Conservation (phyloP, 2,329 filamentous ascomycete species). For the Colletotrichum tabaci region DNA sequence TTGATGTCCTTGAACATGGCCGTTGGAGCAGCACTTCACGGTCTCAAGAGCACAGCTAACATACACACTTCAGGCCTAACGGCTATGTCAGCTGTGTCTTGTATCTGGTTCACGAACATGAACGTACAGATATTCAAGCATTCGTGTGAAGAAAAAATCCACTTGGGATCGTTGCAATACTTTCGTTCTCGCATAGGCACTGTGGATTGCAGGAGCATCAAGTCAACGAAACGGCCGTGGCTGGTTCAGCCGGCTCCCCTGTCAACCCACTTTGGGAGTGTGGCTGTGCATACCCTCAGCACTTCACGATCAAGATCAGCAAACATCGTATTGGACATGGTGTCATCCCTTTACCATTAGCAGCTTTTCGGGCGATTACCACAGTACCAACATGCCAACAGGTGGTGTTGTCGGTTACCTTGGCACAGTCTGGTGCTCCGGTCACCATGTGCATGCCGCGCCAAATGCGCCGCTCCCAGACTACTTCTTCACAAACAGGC, state of each 20-base stretch:
- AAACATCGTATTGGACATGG: background rate
- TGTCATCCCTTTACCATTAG: background rate
- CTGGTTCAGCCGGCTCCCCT: slow-evolving; percentile 1
- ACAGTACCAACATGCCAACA: background rate
- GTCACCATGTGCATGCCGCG: background rate
- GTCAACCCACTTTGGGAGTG: slow-evolving; percentile 6
- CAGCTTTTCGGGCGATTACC: background rate
- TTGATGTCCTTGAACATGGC: background rate
- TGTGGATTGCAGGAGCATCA: background rate
- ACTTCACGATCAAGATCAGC: background rate
- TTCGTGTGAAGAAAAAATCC: background rate
- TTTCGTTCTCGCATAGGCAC: background rate
- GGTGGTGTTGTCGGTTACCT: background rate
- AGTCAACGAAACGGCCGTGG: background rate
- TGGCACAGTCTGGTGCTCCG: background rate
- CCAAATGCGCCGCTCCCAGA: background rate
- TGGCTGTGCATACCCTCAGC: slow-evolving; percentile 16
- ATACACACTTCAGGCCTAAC: background rate
- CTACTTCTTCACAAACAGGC: background rate
- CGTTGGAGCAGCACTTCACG: background rate
- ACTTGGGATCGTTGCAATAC: background rate
- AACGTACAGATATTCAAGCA: background rate
- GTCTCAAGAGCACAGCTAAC: background rate
- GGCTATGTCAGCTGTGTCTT: slow-evolving; percentile 2
- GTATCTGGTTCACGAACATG: background rate